Evolutionary conservation across 148 eudicot species (phyloP).

Genomic region (Beta vulgaris): DNA sequence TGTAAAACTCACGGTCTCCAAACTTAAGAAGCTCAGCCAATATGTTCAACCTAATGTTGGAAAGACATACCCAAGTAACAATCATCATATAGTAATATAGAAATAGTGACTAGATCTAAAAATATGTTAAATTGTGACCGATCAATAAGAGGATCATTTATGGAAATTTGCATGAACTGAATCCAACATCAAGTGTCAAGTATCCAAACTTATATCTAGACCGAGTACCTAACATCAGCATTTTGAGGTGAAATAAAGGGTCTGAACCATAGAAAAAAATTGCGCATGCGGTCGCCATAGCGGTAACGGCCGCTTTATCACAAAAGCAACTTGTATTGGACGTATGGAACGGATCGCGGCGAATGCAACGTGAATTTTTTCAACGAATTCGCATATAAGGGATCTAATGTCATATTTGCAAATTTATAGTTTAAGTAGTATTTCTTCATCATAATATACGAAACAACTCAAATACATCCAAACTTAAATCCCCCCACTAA

Average conservation of each 20-base stretch:
- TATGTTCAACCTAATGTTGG: conserved; percentile 70
- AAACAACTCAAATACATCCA: too few relatives aligned
- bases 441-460: too few relatives aligned
- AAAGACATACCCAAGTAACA: conserved; percentile 15
- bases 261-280: too few relatives aligned
- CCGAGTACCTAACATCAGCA: background rate
- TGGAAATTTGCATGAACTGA: background rate
- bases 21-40: conserved; percentile 88
- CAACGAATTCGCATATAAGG: too few relatives aligned
- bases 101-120: background rate
- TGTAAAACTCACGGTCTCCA: conserved; percentile 99
- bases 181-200: background rate
- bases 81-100: conserved; percentile 2
- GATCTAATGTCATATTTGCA: too few relatives aligned
- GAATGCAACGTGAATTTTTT: too few relatives aligned
- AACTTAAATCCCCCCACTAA: too few relatives aligned
- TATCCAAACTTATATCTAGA: background rate
- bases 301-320: too few relatives aligned
- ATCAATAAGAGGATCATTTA: background rate
- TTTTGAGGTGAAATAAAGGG: background rate
- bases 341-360: too few relatives aligned
- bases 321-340: too few relatives aligned
- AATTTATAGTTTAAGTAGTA: too few relatives aligned
- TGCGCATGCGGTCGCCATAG: too few relatives aligned
- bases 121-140: background rate